Base-by-base conservation (phyloP, 768 basidiomycete genomes). In the Leccinum broughii region DNA sequence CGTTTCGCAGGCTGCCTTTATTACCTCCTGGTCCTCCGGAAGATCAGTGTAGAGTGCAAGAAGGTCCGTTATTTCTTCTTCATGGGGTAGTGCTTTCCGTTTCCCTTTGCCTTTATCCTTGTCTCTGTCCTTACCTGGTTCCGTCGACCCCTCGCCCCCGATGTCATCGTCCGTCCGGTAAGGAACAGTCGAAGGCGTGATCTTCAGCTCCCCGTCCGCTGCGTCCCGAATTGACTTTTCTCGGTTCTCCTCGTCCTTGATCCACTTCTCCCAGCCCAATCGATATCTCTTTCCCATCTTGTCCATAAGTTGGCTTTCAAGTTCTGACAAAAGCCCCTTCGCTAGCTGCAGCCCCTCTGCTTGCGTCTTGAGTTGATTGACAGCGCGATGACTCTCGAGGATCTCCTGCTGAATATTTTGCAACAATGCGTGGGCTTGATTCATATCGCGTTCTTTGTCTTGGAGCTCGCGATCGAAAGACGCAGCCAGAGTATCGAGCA, bases 181-280 rank as follows among this genome's bases (percentile, higher is more conserved):
- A 30, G 79, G 72, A 26, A 81, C 71, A 13, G 81, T 82, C 20
- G 77, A 75, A 50, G 76, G 75, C 17, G 79, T 81, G 51, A 81
- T 74, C 13, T 75, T 73, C 57, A 87, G 74, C 54, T 83, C 77
- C 6, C 89, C 90, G 54, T 81, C 81, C 1, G 84, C 82, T 2
- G 79, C 84, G 44, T 85, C 85, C 52, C 88, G 83, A 63, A 92
- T 85, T 2, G 74, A 72, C 61, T 79, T 83, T 76, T 96, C 93
- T 28, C 95, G 82, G 35, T 77, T 77, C 69, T 92, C 89, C 76
- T 98, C 92, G 58, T 90, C 89, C 64, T 87, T 87, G 22, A 91
- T 76, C 95, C 96, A 98, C 66, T 90, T 92, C 72, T 96, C 93
- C 88, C 90, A 98, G 3, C 95, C 96, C 26, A 89, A 69, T 54